Evolutionary conservation across 176 grass and related monocot genomes (phyloP).

Genomic region (Chloris gayana): DNA sequence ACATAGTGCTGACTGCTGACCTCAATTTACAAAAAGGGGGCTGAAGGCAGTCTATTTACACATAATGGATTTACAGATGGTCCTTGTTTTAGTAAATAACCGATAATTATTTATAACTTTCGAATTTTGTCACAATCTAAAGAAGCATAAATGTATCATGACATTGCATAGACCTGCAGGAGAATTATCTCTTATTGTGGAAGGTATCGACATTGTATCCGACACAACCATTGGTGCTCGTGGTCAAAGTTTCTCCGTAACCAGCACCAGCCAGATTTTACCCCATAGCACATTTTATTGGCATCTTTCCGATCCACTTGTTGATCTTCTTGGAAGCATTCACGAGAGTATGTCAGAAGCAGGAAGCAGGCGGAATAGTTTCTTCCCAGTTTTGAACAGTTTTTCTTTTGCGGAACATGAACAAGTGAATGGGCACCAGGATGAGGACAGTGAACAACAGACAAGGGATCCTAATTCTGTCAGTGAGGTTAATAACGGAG

Average conservation of each 20-base stretch:
- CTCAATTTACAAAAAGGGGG: neutral
- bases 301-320: constrained; percentile 75
- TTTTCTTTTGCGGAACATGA: constrained; percentile 70
- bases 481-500: constrained; percentile 40
- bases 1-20: constrained; percentile 6
- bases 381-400: constrained; percentile 74
- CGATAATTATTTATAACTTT: constrained; percentile 1
- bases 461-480: constrained; percentile 34
- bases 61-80: neutral
- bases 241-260: constrained; percentile 54
- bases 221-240: constrained; percentile 44
- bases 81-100: constrained; percentile 24
- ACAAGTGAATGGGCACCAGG: constrained; percentile 50
- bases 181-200: constrained; percentile 81
- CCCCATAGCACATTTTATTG: constrained; percentile 59
- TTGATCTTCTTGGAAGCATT: constrained; percentile 85
- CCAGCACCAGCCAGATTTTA: constrained; percentile 54
- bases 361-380: constrained; percentile 62
- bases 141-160: constrained; percentile 34
- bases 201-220: constrained; percentile 54
- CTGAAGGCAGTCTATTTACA: neutral
- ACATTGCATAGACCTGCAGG: constrained; percentile 55
- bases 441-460: constrained; percentile 58
- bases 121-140: constrained; percentile 12
- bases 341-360: constrained; percentile 72